These are phyloP conservation scores for Dothideomycetes sp. DNA, from an alignment of 2,329 filamentous ascomycete species.

Conservation along the genomic window DNA sequence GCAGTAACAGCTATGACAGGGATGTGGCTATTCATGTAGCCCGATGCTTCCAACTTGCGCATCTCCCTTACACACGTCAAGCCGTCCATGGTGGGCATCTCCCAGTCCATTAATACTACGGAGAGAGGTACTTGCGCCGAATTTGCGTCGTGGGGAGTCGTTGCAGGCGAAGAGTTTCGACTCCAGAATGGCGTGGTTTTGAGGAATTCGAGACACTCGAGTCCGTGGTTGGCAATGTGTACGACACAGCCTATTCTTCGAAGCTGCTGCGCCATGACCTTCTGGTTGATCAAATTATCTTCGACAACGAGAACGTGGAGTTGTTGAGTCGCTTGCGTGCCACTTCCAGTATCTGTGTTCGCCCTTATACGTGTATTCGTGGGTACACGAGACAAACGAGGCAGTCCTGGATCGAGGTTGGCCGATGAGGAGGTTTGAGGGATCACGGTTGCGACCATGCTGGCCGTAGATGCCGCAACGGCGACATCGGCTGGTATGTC, in stretches of 20 bases:
- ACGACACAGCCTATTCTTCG: conserved; percentile 16
- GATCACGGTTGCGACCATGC: too few relatives aligned
- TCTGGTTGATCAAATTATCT: conserved; percentile 19
- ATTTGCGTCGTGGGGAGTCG: conserved; percentile 1
- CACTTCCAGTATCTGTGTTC: conserved; percentile 19
- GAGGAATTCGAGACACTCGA: conserved; percentile 17
- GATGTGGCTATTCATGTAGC: conserved; percentile 48
- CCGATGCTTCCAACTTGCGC: conserved; percentile 45
- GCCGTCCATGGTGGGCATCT: conserved; percentile 71
- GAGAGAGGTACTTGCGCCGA: background rate
- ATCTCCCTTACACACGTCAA: conserved; percentile 58
- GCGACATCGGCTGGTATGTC: too few relatives aligned
- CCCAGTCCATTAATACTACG: conserved; percentile 1
- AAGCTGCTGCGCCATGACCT: conserved; percentile 18
- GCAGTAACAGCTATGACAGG: conserved; percentile 67
- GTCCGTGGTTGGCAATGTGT: conserved; percentile 16
- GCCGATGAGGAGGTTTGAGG: too few relatives aligned
- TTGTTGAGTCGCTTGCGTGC: conserved; percentile 27
- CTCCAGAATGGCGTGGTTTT: conserved; percentile 11
- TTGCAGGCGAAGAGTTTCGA: background rate
- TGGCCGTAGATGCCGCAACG: too few relatives aligned
- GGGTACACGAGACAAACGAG: background rate
- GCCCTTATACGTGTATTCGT: conserved; percentile 17
- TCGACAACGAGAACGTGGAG: conserved; percentile 17
- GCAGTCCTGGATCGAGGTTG: too few relatives aligned